Percentiles rank a stretch among this genome's conserved stretches.
Conservation (phyloP, 768 basidiomycete genomes). For the Pisolithus albus region DNA sequence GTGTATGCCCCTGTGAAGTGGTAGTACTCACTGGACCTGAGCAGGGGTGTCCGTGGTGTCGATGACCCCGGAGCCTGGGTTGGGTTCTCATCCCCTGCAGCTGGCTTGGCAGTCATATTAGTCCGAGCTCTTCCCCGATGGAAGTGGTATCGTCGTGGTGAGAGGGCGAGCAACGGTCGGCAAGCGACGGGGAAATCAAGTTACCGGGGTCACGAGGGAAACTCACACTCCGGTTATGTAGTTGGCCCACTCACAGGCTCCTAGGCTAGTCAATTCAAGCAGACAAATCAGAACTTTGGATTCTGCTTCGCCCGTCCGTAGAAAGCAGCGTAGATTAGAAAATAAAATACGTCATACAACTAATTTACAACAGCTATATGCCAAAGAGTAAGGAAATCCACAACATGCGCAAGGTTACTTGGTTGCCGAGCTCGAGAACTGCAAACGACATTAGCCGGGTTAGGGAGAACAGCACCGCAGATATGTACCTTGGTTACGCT, state of each 20-base stretch:
- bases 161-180: no score
- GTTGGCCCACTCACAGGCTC: no score
- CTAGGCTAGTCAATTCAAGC: no score
- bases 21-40: no score
- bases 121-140: neutral
- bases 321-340: constrained; percentile 17
- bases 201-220: no score
- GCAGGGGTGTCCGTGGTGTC: no score
- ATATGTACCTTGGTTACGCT: constrained; percentile 52
- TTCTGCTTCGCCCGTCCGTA: neutral
- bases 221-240: no score
- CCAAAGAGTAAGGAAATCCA: constrained; percentile 11
- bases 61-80: neutral
- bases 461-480: neutral
- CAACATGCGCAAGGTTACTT: constrained; percentile 26
- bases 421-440: constrained; percentile 43
- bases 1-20: no score
- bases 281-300: no score
- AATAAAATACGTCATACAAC: constrained; percentile 24
- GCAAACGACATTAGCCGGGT: constrained; percentile 1
- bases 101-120: neutral
- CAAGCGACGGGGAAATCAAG: no score
- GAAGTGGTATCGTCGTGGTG: no score
- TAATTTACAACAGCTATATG: constrained; percentile 28
- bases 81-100: neutral